Conservation (phyloP, 495 filamentous ascomycete species). For the Trichocladium uniseriatum region DNA sequence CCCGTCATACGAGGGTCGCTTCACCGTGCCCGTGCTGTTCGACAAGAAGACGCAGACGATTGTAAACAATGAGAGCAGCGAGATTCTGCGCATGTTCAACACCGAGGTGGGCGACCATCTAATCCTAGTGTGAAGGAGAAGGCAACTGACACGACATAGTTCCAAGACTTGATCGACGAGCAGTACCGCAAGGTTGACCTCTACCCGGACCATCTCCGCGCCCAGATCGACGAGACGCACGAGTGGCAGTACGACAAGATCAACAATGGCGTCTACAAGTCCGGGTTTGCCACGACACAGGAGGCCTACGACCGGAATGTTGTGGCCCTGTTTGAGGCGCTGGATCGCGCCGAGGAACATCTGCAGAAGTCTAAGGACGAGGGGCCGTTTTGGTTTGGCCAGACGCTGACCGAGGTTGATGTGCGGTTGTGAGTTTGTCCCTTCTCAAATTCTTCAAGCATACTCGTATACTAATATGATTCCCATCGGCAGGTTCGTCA, state of each 20-base stretch:
- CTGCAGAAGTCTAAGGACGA: conserved; percentile 32
- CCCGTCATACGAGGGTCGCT: conserved; percentile 60
- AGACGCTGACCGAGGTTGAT: conserved; percentile 59
- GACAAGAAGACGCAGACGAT: conserved; percentile 64
- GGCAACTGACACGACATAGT: conserved; percentile 20
- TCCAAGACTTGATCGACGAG: conserved; percentile 48
- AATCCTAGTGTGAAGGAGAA: not conserved
- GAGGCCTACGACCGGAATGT: conserved; percentile 54
- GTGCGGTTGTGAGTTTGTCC: conserved; percentile 40
- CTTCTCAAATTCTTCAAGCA: not conserved
- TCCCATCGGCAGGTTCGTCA: conserved; percentile 35
- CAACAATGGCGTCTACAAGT: conserved; percentile 67
- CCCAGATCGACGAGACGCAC: conserved; percentile 53
- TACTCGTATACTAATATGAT: not conserved
- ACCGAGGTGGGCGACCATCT: conserved; percentile 24
- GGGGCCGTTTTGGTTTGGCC: conserved; percentile 55
- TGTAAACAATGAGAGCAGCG: conserved; percentile 77
- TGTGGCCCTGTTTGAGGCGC: conserved; percentile 48
- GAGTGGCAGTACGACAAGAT: conserved; percentile 56
- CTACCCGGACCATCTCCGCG: conserved; percentile 45
- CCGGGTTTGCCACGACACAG: conserved; percentile 57
- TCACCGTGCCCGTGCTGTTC: conserved; percentile 72
- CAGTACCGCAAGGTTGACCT: conserved; percentile 40
- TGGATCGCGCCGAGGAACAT: conserved; percentile 55
- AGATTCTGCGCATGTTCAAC: conserved; percentile 70